Evolutionary conservation across 2,329 filamentous ascomycete genomes (phyloP).

Genomic region (Cladophialophora exuberans): DNA sequence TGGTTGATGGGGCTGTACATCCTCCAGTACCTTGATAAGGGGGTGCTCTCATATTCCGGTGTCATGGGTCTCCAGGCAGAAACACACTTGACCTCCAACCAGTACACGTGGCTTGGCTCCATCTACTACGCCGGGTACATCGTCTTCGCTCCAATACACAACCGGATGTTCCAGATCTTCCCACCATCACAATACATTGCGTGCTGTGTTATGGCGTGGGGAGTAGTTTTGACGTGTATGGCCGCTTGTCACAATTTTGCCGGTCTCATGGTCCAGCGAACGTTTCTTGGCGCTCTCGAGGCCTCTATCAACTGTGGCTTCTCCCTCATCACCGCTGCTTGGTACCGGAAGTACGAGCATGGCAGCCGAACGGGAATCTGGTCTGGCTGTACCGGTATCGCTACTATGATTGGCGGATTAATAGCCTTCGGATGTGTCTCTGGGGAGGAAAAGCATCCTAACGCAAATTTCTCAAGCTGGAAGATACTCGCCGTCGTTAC

Average conservation of each 20-base stretch:
- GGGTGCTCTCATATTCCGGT: conserved; percentile 7
- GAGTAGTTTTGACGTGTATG: conserved; percentile 6
- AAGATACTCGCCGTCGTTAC: conserved; percentile 7
- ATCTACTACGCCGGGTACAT: conserved; percentile 11
- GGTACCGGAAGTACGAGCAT: conserved; percentile 9
- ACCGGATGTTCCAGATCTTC: conserved; percentile 9
- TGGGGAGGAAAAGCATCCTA: conserved; percentile 1
- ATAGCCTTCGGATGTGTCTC: conserved; percentile 7
- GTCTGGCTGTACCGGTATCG: conserved; percentile 9
- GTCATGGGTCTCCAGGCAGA: conserved; percentile 9
- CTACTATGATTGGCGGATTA: conserved; percentile 10
- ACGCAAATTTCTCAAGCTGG: conserved; percentile 10
- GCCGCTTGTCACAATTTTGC: conserved; percentile 7
- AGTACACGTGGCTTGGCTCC: conserved; percentile 9
- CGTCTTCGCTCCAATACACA: conserved; percentile 10
- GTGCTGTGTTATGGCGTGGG: conserved; percentile 9
- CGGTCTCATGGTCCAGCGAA: conserved; percentile 8
- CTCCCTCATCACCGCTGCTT: conserved; percentile 5
- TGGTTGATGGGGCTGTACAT: conserved; percentile 5
- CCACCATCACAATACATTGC: conserved; percentile 8
- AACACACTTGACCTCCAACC: conserved; percentile 2
- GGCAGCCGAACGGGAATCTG: conserved; percentile 8
- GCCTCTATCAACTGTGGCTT: conserved; percentile 12
- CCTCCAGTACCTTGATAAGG: conserved; percentile 7
- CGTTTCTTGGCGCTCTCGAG: conserved; percentile 1